Percentiles rank a stretch among this genome's conserved stretches.
phyloP scores from a whole-genome alignment of 257 asterid genomes.

The Rauvolfia tetraphylla region DNA sequence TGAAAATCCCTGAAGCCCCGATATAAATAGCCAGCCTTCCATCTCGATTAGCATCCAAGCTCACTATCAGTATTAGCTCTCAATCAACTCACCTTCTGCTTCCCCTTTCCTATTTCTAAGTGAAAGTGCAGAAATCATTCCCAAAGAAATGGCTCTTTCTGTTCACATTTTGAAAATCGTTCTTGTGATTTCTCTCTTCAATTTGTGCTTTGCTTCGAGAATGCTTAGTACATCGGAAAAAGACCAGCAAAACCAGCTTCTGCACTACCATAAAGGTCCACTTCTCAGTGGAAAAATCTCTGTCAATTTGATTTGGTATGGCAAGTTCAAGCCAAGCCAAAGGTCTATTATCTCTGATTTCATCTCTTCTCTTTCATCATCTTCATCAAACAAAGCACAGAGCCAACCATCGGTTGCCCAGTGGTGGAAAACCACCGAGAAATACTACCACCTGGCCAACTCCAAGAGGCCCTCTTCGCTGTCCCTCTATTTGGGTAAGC shows the following conservation, averaged over 20 bases:
- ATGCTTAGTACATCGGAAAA: conserved; percentile 18
- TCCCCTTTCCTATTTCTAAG: neutral
- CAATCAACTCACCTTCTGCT: neutral
- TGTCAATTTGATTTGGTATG: conserved; percentile 63
- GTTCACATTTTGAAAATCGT: conserved; percentile 19
- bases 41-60: conserved; percentile 7
- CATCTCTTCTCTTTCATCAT: conserved; percentile 47
- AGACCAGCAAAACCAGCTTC: conserved; percentile 31
- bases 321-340: conserved; percentile 63
- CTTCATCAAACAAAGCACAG: conserved; percentile 9
- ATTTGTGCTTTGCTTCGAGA: conserved; percentile 31
- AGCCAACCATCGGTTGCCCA: conserved; percentile 53
- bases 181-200: conserved; percentile 24
- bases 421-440: conserved; percentile 70
- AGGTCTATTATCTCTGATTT: conserved; percentile 61
- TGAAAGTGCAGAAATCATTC: neutral
- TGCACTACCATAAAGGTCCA: conserved; percentile 60
- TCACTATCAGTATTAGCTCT: neutral
- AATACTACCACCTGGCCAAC: conserved; percentile 50
- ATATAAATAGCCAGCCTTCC: conserved; percentile 17
- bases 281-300: conserved; percentile 61
- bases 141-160: conserved; percentile 30
- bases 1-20: neutral
- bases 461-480: conserved; percentile 38
- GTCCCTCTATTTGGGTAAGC: conserved; percentile 40